Evolutionary conservation across 345 rosid species (phyloP), one percentile per base, ranked within the genome.

Genomic region (Microcos paniculata): DNA sequence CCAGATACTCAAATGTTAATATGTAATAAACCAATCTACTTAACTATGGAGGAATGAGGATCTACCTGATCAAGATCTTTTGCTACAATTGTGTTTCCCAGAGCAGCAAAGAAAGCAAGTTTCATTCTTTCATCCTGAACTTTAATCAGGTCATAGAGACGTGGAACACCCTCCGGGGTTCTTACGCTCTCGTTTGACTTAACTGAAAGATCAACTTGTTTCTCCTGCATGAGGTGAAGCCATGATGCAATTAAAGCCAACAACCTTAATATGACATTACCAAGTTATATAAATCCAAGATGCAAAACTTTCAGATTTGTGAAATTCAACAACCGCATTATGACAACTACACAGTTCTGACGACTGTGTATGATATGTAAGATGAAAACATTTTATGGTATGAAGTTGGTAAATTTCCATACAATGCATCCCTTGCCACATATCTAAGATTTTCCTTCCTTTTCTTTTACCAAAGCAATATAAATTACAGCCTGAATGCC

Each of bases 21-120:
- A 23, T 53, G 49, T 40, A 24, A 42, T 19, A 51, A 26, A 84
- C 61, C 56, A 57, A 13, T 67, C 46, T 5, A 26, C 24, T 65
- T 70, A 52, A 76, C 78, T 19, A 73, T 51, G 59, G 40, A 24
- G 55, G 64, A 63, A 63, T 14, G 19, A 62, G 15, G 56, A 26
- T 48, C 38, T 78, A 93, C 99, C 97, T 96, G 98, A 81, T 96
- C 99, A 76, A 96, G 93, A 86, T 90, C 94, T 73, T 88, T 90
- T 8, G 88, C 92, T 74, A 96, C 97, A 70, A 92, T 80, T 77
- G 99, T 93, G 83, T 93, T 91, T 67, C 91, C 89, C 81, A 90
- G 70, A 71, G 93, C 89, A 24, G 98, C 96, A 85, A 79, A 93
- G 81, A 95, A 95, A 64, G 99, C 98, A 82, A 91, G 97, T 79